Base-by-base conservation (phyloP, 148 eudicot species). In the Nepenthes gracilis region DNA sequence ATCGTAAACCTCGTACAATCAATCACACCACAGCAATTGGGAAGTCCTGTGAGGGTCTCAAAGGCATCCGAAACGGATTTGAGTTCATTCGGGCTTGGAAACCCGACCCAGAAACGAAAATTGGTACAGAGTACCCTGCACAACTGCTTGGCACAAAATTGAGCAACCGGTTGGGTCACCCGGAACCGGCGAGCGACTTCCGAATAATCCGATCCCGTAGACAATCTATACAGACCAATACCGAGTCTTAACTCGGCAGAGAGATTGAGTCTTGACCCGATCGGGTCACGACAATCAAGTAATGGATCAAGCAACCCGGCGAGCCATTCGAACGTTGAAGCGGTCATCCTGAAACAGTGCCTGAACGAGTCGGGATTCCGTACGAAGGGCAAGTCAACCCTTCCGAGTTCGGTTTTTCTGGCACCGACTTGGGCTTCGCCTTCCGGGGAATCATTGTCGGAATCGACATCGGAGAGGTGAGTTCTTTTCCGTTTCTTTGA, bases 211-310 rank as follows among this genome's bases (percentile, higher is more conserved):
- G 93, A 78, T 14, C 97, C 97, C 64, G 90, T 75, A 0, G 82
- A 68, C 36, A 92, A 64, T n/a, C 93, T 62, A 47, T 69, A 85
- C 7, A 92, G 72, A 36, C 96, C 97, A 35, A 88, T 81, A 4
- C 86, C 90, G 59, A 92, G 93, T 0, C 96, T 79, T 1, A 78
- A 47, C 43, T 85, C 93, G 23, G 86, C 68, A 0, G 88, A 53
- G 1, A 92, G 72, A 9, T 67, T 62, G 35, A 85, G 63, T 0
- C 83, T 81, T 15, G 79, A 72, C 35, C 59, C 68, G 5, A 74
- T 72, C 56, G 97, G 97, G 83, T 87, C 96, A 32, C 96, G 96
- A 35, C 96, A 87, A 62, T 91, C 96, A 36, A 92, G 88, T 0
- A 91, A 53, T 2, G 97, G 97, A 58, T 91, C 97, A 34, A 91